Evolutionary conservation across 2,329 filamentous ascomycete genomes (phyloP).

Genomic region (Exserohilum turcica): DNA sequence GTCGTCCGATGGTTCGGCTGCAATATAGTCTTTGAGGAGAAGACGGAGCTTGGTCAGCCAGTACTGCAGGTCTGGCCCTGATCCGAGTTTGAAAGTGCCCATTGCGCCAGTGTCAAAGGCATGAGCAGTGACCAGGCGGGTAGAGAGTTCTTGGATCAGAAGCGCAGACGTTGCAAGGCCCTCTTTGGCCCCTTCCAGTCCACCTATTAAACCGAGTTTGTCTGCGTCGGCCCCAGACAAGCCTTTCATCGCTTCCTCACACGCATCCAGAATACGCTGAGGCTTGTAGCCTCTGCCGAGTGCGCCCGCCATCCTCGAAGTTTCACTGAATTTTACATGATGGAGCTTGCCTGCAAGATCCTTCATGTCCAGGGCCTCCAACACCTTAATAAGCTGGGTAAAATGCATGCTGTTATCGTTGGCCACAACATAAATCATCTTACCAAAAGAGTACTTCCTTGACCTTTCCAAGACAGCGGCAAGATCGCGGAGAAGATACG

Average conservation of each 20-base stretch:
- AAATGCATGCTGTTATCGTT: constrained; percentile 74
- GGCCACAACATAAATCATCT: constrained; percentile 81
- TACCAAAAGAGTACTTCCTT: constrained; percentile 68
- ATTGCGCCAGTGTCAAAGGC: constrained; percentile 32
- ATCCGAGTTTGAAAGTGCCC: constrained; percentile 37
- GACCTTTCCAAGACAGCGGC: constrained; percentile 72
- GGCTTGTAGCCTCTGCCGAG: constrained; percentile 67
- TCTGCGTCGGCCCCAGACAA: constrained; percentile 25
- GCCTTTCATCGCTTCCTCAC: constrained; percentile 25
- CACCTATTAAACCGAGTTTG: constrained; percentile 26
- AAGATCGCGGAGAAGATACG: constrained; percentile 80
- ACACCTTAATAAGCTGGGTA: constrained; percentile 76
- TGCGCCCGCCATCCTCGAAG: constrained; percentile 51
- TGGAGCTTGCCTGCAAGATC: constrained; percentile 71
- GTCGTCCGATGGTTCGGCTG: constrained; percentile 23
- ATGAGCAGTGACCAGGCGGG: constrained; percentile 28
- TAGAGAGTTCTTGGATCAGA: constrained; percentile 36
- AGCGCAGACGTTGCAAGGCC: constrained; percentile 30
- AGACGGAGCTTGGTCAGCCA: constrained; percentile 32
- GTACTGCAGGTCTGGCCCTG: constrained; percentile 39
- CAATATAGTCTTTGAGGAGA: constrained; percentile 18
- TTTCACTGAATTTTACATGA: constrained; percentile 77
- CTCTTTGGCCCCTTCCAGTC: constrained; percentile 15
- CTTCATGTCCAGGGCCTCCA: constrained; percentile 71
- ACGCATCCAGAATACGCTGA: constrained; percentile 68